Conservation (phyloP, 306 rosid genomes). For the Dalbergia cochinchinensis region DNA sequence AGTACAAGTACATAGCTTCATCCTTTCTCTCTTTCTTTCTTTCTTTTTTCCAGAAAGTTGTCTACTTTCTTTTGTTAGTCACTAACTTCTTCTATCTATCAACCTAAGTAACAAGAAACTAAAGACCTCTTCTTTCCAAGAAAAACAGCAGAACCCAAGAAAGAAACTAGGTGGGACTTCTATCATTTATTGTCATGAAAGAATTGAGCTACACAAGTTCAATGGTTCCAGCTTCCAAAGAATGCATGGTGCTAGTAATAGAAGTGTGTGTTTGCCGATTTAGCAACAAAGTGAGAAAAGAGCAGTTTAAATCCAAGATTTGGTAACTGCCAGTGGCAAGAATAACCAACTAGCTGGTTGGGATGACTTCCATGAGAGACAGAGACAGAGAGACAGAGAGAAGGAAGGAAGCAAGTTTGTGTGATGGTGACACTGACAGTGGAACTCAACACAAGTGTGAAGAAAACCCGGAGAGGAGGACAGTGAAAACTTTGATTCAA, state of each 20-base stretch:
- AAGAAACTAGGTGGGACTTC: slow-evolving; percentile 1
- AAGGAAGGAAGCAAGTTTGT: slow-evolving; percentile 48
- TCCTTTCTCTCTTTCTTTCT: slow-evolving; percentile 42
- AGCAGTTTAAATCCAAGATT: slow-evolving; percentile 51
- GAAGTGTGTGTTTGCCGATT: slow-evolving; percentile 19
- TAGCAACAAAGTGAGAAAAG: slow-evolving; percentile 15
- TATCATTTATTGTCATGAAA: slow-evolving; percentile 28
- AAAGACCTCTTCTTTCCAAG: slow-evolving; percentile 59
- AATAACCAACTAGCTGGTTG: slow-evolving; percentile 41
- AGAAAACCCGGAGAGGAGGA: slow-evolving; percentile 40
- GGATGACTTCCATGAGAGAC: background rate
- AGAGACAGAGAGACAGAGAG: too few species aligned
- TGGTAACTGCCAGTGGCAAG: slow-evolving; percentile 52
- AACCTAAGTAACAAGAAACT: slow-evolving; percentile 32
- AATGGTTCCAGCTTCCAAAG: slow-evolving; percentile 42
- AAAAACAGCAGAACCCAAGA: slow-evolving; percentile 37
- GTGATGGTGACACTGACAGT: slow-evolving; percentile 50
- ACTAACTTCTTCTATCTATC: slow-evolving; percentile 21
- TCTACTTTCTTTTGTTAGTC: slow-evolving; percentile 13
- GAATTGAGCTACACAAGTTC: slow-evolving; percentile 35
- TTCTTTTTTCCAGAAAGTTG: background rate
- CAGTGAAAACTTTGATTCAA: slow-evolving; percentile 67
- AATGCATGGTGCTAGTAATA: slow-evolving; percentile 29
- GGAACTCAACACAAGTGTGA: background rate
- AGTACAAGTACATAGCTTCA: slow-evolving; percentile 62